Base-by-base conservation (phyloP, 352 stramenopile species). In the Globisporangium solare region DNA sequence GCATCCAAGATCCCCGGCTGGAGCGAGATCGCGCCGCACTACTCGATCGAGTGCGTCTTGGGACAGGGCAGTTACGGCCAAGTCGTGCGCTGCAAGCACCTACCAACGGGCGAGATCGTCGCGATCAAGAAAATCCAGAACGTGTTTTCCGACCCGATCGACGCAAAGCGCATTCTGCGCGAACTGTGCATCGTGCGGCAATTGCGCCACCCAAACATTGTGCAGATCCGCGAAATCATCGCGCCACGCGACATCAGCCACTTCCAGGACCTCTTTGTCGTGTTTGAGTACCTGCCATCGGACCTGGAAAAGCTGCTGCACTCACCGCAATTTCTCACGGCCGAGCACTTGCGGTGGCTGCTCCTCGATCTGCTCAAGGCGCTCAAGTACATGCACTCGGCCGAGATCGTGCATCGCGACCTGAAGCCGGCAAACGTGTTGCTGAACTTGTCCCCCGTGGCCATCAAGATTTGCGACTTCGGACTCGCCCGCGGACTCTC, bases 121-220 rank as follows among this genome's bases (percentile, higher is more conserved):
- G 84, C 84, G 7, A 94, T 94, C 63, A 94, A 94, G 70, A 91
- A 92, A 63, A 92, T 92, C 56, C 82, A 92, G 57, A 94, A 94
- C 52, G 84, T 94, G 11, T 94, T 94, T 51, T 89, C 84, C 13
- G 84, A 94, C 39, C 84, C 84, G 31, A 92, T 94, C 48, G 84
- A 94, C 56, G 84, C 84, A 42, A 94, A 94, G 67, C 82, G 84
- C 18, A 94, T 94, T 42, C 65, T 94, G 10, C 82, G 84, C 15
- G 84, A 94, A 50, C 63, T 94, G 32, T 92, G 76, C 58, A 94
- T 94, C 43, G 61, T 94, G 32, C 80, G 84, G 5, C 84, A 94
- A 65, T 59, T 94, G 35, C 82, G 83, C 6, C 84, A 94, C 67
- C 84, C 81, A 4, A 94, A 94, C 47, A 94, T 94, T 64, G 83